phyloP scores from a whole-genome alignment of 805 yeast species.

The Ogataea angusta region DNA sequence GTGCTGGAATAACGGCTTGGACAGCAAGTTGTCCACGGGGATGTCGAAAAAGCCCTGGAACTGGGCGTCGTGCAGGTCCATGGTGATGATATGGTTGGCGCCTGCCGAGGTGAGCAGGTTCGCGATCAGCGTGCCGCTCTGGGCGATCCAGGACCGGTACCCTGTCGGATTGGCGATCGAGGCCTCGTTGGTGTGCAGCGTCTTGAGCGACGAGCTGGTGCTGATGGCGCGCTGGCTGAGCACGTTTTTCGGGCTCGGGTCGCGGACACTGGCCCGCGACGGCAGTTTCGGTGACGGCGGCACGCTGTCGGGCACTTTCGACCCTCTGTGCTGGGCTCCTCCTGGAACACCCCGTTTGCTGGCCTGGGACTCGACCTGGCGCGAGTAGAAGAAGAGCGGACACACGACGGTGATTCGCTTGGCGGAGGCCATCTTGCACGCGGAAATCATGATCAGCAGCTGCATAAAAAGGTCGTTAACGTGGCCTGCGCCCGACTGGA shows the following conservation, averaged over 20 bases:
- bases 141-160: conserved; percentile 93
- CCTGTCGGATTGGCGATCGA: conserved; percentile 46
- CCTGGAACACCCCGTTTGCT: conserved; percentile 74
- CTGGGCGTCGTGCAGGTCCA: conserved; percentile 98
- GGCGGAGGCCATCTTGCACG: conserved; percentile 90
- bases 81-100: conserved; percentile 93
- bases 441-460: conserved; percentile 78
- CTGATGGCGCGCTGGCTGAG: conserved; percentile 6
- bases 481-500: conserved; percentile 83
- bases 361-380: conserved; percentile 94
- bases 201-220: conserved; percentile 9
- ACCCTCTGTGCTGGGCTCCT: conserved; percentile 26
- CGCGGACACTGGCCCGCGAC: conserved; percentile 24
- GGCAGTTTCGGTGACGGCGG: conserved; percentile 46
- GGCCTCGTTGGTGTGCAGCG: conserved; percentile 22
- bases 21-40: conserved; percentile 91
- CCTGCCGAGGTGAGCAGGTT: conserved; percentile 87
- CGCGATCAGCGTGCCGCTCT: conserved; percentile 89
- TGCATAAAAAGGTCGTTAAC: conserved; percentile 87
- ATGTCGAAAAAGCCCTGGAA: conserved; percentile 96
- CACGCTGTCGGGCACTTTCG: conserved; percentile 36
- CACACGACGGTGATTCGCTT: conserved; percentile 83
- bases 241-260: conserved; percentile 16
- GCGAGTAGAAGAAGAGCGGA: conserved; percentile 91
- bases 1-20: conserved; percentile 81